phyloP scores from a whole-genome alignment of 805 yeast species.

The Kluyveromyces lactis region DNA sequence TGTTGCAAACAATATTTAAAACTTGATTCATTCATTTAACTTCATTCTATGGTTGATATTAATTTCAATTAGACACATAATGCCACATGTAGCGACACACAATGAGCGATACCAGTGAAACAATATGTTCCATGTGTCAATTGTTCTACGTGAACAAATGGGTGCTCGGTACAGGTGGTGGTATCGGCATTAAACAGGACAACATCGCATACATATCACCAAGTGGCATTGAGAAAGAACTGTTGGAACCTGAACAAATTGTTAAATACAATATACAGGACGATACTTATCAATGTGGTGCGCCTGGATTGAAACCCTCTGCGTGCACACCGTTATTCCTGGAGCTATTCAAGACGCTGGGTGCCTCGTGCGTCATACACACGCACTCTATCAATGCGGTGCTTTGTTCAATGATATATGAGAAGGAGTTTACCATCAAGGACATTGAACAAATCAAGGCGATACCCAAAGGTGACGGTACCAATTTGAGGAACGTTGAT shows the following conservation, averaged over 20 bases:
- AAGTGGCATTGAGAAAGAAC: slow-evolving; percentile 92
- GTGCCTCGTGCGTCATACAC: slow-evolving; percentile 72
- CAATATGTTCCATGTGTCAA: slow-evolving; percentile 74
- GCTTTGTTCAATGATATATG: slow-evolving; percentile 62
- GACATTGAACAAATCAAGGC: slow-evolving; percentile 92
- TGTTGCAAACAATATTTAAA: no score
- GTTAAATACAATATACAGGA: slow-evolving; percentile 60
- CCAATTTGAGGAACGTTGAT: slow-evolving; percentile 64
- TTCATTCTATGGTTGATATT: no score
- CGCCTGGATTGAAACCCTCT: slow-evolving; percentile 68
- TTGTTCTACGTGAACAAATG: slow-evolving; percentile 73
- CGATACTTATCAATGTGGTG: slow-evolving; percentile 48
- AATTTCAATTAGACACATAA: no score
- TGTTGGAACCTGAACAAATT: slow-evolving; percentile 73
- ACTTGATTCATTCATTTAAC: no score
- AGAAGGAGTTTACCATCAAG: slow-evolving; percentile 63
- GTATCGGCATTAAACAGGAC: slow-evolving; percentile 55
- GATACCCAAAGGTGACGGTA: slow-evolving; percentile 54
- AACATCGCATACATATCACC: slow-evolving; percentile 71
- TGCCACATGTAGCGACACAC: no score
- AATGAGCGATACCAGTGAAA: slow-evolving; percentile 52
- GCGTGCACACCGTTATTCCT: slow-evolving; percentile 88
- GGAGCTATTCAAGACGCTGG: slow-evolving; percentile 66
- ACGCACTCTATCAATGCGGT: slow-evolving; percentile 91
- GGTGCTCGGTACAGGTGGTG: slow-evolving; percentile 97